Evolutionary conservation across 2,329 filamentous ascomycete genomes (phyloP).

Genomic region (Biscogniauxia mediterranea): DNA sequence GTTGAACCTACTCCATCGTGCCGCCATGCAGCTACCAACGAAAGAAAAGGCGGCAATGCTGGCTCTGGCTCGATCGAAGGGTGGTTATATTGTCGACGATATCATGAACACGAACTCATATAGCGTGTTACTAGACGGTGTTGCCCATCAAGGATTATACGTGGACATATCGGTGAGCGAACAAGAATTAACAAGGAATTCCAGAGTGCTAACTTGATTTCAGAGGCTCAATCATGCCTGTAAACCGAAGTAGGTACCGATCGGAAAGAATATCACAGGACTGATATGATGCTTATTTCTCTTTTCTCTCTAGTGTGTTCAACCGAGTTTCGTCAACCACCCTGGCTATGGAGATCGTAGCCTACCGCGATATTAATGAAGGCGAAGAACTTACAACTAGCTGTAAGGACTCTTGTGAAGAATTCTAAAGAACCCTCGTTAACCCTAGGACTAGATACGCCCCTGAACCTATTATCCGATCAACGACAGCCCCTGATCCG

Average conservation of each 20-base stretch:
- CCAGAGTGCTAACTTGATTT: constrained; percentile 1
- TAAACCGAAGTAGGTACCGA: constrained; percentile 33
- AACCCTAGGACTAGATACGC: constrained; percentile 19
- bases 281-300: too few relatives aligned
- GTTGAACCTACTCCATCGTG: constrained; percentile 27
- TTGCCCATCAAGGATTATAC: constrained; percentile 32
- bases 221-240: constrained; percentile 39
- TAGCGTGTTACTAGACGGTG: constrained; percentile 23
- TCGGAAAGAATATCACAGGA: background rate
- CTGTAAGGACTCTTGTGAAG: constrained; percentile 24
- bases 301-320: constrained; percentile 27
- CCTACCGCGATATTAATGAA: constrained; percentile 34
- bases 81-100: constrained; percentile 33
- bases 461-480: constrained; percentile 25
- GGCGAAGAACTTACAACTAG: constrained; percentile 38
- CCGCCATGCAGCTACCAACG: constrained; percentile 28
- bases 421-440: constrained; percentile 2
- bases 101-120: constrained; percentile 36
- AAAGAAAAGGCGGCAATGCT: constrained; percentile 23
- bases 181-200: background rate
- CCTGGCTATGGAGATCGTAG: constrained; percentile 33
- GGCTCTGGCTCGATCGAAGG: constrained; percentile 30
- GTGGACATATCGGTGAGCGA: constrained; percentile 34
- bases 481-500: constrained; percentile 23
- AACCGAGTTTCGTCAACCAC: constrained; percentile 32